These are phyloP conservation scores for Reticulascus tulasneorum DNA, from an alignment of 2,329 filamentous ascomycete species.

Conservation along the genomic window DNA sequence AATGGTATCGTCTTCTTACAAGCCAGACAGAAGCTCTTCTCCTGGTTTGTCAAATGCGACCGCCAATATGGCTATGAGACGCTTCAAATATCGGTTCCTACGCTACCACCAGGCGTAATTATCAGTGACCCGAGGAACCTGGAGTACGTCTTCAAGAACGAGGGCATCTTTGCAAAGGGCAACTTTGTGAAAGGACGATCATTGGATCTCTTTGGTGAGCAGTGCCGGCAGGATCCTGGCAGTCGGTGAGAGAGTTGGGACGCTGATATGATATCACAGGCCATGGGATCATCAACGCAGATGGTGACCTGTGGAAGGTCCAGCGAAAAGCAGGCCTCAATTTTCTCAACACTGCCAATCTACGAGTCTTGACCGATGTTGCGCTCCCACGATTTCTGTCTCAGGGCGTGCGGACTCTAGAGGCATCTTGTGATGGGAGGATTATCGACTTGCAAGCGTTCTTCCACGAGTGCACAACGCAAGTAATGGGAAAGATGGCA, in stretches of 20 bases:
- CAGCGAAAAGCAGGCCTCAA: slow-evolving; percentile 59
- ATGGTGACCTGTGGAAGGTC: slow-evolving; percentile 59
- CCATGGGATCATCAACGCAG: slow-evolving; percentile 63
- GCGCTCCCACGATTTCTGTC: slow-evolving; percentile 52
- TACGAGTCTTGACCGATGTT: slow-evolving; percentile 53
- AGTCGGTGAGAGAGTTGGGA: slow-evolving; percentile 21
- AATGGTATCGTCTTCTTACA: slow-evolving; percentile 61
- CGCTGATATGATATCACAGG: slow-evolving; percentile 27
- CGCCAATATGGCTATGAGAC: slow-evolving; percentile 55
- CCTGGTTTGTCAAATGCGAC: slow-evolving; percentile 60
- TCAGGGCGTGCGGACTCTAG: slow-evolving; percentile 36
- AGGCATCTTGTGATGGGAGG: slow-evolving; percentile 20
- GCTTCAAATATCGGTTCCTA: slow-evolving; percentile 59
- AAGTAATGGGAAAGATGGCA: slow-evolving; percentile 64
- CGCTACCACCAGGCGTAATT: slow-evolving; percentile 58
- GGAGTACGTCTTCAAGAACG: slow-evolving; percentile 59
- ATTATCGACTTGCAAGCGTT: slow-evolving; percentile 54
- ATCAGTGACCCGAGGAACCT: slow-evolving; percentile 59
- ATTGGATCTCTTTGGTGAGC: slow-evolving; percentile 59
- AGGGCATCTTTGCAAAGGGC: slow-evolving; percentile 58
- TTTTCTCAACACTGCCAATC: slow-evolving; percentile 55
- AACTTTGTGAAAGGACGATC: slow-evolving; percentile 57
- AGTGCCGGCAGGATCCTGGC: not conserved
- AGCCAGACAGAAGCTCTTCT: slow-evolving; percentile 55
- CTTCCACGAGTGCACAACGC: slow-evolving; percentile 61